phyloP scores from a whole-genome alignment of 768 basidiomycete genomes.

The Hemileccinum impolitum region DNA sequence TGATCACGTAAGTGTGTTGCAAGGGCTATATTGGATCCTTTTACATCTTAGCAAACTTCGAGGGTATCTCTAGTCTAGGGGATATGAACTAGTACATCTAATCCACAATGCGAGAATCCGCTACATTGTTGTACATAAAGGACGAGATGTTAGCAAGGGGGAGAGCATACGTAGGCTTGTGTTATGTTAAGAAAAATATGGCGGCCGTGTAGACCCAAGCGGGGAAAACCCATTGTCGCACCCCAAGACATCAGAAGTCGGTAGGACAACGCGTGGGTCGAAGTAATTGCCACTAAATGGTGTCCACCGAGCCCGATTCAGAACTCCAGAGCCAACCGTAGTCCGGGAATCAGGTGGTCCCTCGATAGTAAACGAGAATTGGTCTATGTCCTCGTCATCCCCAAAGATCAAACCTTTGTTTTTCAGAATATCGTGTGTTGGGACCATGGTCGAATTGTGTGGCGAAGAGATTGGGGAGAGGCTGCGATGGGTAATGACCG shows the following conservation, averaged over 20 bases:
- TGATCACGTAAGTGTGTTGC: slow-evolving; percentile 16
- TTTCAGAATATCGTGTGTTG: slow-evolving; percentile 38
- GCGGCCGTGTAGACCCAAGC: slow-evolving; percentile 44
- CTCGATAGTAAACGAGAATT: slow-evolving; percentile 44
- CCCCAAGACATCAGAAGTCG: slow-evolving; percentile 30
- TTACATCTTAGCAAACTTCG: background rate
- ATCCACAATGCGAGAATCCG: slow-evolving; percentile 13
- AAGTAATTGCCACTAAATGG: slow-evolving; percentile 32
- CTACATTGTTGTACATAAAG: slow-evolving; percentile 7
- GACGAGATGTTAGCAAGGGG: too few species aligned
- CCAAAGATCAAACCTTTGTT: slow-evolving; percentile 42
- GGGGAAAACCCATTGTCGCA: slow-evolving; percentile 40
- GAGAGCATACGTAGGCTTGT: background rate
- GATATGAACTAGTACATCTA: slow-evolving; percentile 19
- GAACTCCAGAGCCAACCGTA: slow-evolving; percentile 11
- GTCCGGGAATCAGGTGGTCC: slow-evolving; percentile 11
- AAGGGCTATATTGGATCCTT: background rate
- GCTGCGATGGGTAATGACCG: slow-evolving; percentile 42
- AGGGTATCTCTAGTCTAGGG: slow-evolving; percentile 24
- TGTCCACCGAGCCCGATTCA: slow-evolving; percentile 18
- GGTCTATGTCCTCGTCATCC: slow-evolving; percentile 46
- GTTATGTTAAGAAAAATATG: slow-evolving; percentile 26
- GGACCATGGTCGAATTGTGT: slow-evolving; percentile 19
- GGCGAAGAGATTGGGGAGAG: slow-evolving; percentile 30
- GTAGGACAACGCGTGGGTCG: slow-evolving; percentile 30